Base-by-base conservation (phyloP, 129 eudicot genomes). In the Oenanthe sinensis region DNA sequence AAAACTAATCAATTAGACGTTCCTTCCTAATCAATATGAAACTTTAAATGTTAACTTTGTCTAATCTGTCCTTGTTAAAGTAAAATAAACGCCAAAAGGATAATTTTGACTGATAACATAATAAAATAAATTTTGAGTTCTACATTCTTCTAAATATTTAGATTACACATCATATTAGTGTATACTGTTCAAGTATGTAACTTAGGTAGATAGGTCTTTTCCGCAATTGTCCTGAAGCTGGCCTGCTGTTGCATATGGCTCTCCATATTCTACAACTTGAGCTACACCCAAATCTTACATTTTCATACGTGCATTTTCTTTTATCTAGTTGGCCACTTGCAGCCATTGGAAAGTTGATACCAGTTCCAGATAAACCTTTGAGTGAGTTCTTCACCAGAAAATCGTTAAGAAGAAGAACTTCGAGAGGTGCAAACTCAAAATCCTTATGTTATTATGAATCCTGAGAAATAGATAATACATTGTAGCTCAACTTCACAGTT, bases 261-360 rank as follows among this genome's bases (percentile, higher is more conserved):
- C 28, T 8, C 65, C 8, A 0, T 22, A 1, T 7, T 55, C 4
- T 65, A 26, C 36, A 33, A 33, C 36, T 65, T 26, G 42, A 28
- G 71, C 7, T 30, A 15, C 4, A 30, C 4, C 73, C 5, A 42
- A 19, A 12, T 20, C 14, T 43, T 11, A 73, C 60, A 19, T 44
- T 44, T 48, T 44, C 19, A 16, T n/a, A 8, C 5, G 13, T 74
- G 20, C 62, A 24, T 58, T 55, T 80, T 63, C 28, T 46, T 39
- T 8, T 70, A 45, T 65, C 36, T 68, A 86, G 92, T 82, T 88
- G 92, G 92, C 92, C 92, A 50, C 86, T 88, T 68, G 92, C 90
- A 19, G 81, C 73, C 36, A 45, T 82, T 77, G 92, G 90, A 52
- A 88, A 88, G 75, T 67, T 88, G 69, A 88, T 86, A 75, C 90